Percentiles rank a stretch among this genome's conserved stretches.
phyloP scores from a whole-genome alignment of 2,329 filamentous ascomycete species.

The Pseudocercospora fuligena region DNA sequence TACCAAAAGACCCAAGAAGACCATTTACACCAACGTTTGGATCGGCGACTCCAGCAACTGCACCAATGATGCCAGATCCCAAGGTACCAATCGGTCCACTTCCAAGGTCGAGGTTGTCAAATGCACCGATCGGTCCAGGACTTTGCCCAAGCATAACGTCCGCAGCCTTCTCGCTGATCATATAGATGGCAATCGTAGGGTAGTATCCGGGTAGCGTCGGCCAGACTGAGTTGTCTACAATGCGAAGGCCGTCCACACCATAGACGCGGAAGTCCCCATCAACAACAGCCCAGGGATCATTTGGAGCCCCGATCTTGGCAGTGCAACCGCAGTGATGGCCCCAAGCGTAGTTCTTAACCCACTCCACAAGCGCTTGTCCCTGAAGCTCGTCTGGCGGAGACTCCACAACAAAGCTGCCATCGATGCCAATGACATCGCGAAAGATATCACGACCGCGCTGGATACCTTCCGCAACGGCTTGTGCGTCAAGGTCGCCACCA shows the following conservation, averaged over 20 bases:
- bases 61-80: conserved; percentile 7
- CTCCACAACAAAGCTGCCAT: conserved; percentile 37
- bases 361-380: conserved; percentile 52
- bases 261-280: conserved; percentile 63
- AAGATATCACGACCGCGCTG: conserved; percentile 50
- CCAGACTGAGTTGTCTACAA: conserved; percentile 66
- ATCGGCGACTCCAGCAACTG: background rate
- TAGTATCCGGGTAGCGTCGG: conserved; percentile 60
- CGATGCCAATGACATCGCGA: conserved; percentile 11
- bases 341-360: conserved; percentile 52
- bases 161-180: conserved; percentile 66
- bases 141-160: conserved; percentile 62
- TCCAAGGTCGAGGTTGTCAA: conserved; percentile 48
- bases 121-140: conserved; percentile 60
- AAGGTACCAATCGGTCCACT: conserved; percentile 12
- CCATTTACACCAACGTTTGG: conserved; percentile 7
- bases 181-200: conserved; percentile 57
- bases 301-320: conserved; percentile 59
- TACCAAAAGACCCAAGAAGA: conserved; percentile 5
- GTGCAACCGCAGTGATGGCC: conserved; percentile 64
- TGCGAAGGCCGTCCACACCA: conserved; percentile 60
- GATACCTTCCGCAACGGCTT: conserved; percentile 61
- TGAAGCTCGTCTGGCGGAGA: conserved; percentile 48
- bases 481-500: conserved; percentile 41
- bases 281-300: conserved; percentile 60